Evolutionary conservation across 352 stramenopile species (phyloP), one percentile per base, ranked within the genome.

Genomic region (Pythium biforme): DNA sequence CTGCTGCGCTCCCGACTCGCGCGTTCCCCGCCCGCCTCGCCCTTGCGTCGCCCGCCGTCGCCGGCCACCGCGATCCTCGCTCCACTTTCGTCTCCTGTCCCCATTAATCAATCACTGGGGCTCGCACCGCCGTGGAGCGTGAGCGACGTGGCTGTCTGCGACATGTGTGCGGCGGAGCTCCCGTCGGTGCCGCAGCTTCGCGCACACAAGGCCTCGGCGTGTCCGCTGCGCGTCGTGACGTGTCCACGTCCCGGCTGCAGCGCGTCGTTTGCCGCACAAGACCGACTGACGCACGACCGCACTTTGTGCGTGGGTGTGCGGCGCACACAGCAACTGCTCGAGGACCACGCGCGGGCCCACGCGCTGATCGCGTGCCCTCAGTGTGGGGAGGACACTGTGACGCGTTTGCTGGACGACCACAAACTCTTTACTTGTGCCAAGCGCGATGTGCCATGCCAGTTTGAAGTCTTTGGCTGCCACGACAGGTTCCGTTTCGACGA

Each of bases 161-260:
- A 69, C 33, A 19, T 55, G 37, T 93, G 83, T 31, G 77, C 74
- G 5, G 72, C 88, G 22, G 83, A 91, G 53, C 65, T 93, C 5
- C 48, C 55, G 4, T 55, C 40, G 14, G 26, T 57, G 4, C 43
- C 62, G 25, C 56, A 72, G n/a, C 59, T 81, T 27, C 71, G 64
- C 31, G 49, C 52, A 3, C 81, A 93, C 39, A 62, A 72, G 41
- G 61, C 73, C 9, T 51, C 65, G 19, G 61, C 72, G 19, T 93
- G 83, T 52, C 41, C 68, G 6, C 66, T 66, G 8, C 76, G 81
- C 17, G 25, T 76, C 12, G 65, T 90, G 9, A 54, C 49, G 8
- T 93, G 83, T 23, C 23, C 64, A 33, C 70, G 74, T 27, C 75
- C 70, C 25, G 81, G 77, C 25, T 92, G 83, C 37, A 61, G 57